Conservation (phyloP, 2,329 filamentous ascomycete species). For the Reticulascus tulasneorum region DNA sequence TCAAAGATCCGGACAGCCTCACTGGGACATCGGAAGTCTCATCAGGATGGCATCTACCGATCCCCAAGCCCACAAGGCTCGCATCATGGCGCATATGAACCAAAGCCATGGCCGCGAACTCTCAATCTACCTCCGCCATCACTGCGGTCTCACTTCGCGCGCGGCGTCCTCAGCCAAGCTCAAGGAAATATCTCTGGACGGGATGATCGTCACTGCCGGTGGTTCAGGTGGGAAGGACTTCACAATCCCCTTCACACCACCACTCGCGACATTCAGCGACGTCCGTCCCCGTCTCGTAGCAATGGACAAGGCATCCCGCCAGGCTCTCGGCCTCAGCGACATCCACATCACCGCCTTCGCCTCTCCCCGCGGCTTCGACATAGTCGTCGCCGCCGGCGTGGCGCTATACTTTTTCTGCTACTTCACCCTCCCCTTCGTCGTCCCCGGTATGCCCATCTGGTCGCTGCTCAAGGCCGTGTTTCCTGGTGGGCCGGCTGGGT, state of each 20-base stretch:
- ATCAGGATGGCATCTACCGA: too few relatives aligned
- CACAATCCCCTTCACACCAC: conserved; percentile 63
- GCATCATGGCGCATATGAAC: conserved; percentile 79
- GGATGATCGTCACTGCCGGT: conserved; percentile 54
- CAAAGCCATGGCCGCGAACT: conserved; percentile 73
- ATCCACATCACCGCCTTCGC: conserved; percentile 37
- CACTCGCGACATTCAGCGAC: conserved; percentile 65
- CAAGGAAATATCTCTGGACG: conserved; percentile 58
- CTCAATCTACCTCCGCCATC: conserved; percentile 72
- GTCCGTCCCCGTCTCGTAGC: conserved; percentile 67
- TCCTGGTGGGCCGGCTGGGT: conserved; percentile 55
- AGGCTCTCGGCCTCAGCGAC: conserved; percentile 55
- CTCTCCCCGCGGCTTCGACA: conserved; percentile 39
- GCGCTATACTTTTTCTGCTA: conserved; percentile 50
- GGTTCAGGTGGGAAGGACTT: conserved; percentile 38
- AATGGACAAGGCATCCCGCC: conserved; percentile 58
- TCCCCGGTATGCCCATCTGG: conserved; percentile 47
- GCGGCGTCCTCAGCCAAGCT: conserved; percentile 57
- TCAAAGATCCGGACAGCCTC: too few relatives aligned
- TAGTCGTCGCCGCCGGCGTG: conserved; percentile 51
- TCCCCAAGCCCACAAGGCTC: conserved; percentile 23
- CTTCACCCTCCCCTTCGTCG: conserved; percentile 44
- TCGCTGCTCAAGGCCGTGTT: conserved; percentile 44
- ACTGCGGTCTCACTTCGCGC: conserved; percentile 51
- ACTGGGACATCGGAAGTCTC: too few relatives aligned